phyloP scores from a whole-genome alignment of 2,329 filamentous ascomycete species.

The Coniochaeta hoffmannii region DNA sequence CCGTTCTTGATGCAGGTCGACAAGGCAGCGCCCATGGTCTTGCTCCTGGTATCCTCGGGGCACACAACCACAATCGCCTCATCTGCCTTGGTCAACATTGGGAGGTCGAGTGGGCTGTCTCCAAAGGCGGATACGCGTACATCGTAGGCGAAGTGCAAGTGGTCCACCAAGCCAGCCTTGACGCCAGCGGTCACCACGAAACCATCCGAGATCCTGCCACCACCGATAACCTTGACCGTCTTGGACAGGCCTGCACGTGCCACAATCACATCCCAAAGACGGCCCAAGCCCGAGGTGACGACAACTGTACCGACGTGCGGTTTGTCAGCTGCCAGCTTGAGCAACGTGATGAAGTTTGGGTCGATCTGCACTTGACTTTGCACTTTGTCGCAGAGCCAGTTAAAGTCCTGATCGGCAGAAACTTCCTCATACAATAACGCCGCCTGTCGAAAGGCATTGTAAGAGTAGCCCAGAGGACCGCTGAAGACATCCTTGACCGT shows the following conservation, averaged over 20 bases:
- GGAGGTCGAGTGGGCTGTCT: constrained; percentile 50
- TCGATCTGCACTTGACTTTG: constrained; percentile 34
- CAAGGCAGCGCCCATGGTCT: constrained; percentile 42
- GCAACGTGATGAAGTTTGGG: constrained; percentile 37
- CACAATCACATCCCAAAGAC: constrained; percentile 49
- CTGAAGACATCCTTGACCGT: constrained; percentile 31
- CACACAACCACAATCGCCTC: constrained; percentile 49
- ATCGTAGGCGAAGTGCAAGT: constrained; percentile 24
- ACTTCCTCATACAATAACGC: constrained; percentile 43
- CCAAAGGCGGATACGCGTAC: constrained; percentile 48
- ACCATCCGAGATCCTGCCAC: constrained; percentile 35
- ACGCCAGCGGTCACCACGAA: constrained; percentile 41
- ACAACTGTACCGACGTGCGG: constrained; percentile 38
- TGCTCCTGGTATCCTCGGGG: constrained; percentile 35
- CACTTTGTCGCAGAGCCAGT: constrained; percentile 34
- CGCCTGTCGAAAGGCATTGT: constrained; percentile 47
- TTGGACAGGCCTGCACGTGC: constrained; percentile 29
- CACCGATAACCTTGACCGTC: constrained; percentile 43
- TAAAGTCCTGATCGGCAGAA: constrained; percentile 27
- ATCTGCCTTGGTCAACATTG: constrained; percentile 48
- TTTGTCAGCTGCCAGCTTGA: constrained; percentile 23
- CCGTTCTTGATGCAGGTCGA: constrained; percentile 29
- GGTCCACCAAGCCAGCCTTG: constrained; percentile 40
- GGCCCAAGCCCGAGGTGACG: constrained; percentile 45
- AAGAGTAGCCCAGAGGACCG: constrained; percentile 38